Percentiles rank a stretch among this genome's conserved stretches.
Conservation (phyloP, 2,329 filamentous ascomycete species). For the Alternaria ethzedia region DNA sequence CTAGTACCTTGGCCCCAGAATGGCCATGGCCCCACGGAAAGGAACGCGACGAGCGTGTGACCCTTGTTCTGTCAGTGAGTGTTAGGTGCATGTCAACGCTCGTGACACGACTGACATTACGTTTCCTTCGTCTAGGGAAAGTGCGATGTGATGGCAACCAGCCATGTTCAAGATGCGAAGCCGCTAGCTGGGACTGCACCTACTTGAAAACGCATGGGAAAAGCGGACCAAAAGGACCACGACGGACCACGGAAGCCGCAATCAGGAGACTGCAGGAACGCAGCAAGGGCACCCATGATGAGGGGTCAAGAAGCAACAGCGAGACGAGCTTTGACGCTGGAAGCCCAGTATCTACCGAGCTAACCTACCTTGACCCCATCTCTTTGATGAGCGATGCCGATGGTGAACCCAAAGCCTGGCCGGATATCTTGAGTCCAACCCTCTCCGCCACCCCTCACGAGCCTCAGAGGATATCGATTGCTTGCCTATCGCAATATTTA, state of each 20-base stretch:
- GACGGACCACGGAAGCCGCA: conserved; percentile 43
- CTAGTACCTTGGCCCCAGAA: conserved; percentile 21
- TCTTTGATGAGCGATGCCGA: conserved; percentile 28
- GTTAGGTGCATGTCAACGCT: not conserved
- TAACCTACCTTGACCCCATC: conserved; percentile 31
- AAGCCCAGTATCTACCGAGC: conserved; percentile 38
- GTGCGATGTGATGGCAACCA: conserved; percentile 44
- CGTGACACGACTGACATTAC: not conserved
- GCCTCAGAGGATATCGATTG: conserved; percentile 40
- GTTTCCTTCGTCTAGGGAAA: conserved; percentile 20
- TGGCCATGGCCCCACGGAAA: conserved; percentile 42
- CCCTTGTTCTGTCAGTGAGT: conserved; percentile 40
- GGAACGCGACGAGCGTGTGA: conserved; percentile 46
- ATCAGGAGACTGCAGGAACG: conserved; percentile 42
- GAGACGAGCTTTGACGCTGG: conserved; percentile 41
- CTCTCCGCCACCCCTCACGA: conserved; percentile 17
- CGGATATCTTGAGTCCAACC: conserved; percentile 29
- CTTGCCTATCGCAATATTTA: conserved; percentile 41
- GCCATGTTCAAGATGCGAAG: conserved; percentile 42
- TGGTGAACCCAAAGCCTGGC: conserved; percentile 32
- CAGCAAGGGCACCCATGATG: conserved; percentile 32
- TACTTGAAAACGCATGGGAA: conserved; percentile 47
- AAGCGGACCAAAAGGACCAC: conserved; percentile 45
- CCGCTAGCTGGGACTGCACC: conserved; percentile 46
- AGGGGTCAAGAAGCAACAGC: conserved; percentile 38